phyloP scores from a whole-genome alignment of 257 asterid species.

The Thymus quinquecostatus region DNA sequence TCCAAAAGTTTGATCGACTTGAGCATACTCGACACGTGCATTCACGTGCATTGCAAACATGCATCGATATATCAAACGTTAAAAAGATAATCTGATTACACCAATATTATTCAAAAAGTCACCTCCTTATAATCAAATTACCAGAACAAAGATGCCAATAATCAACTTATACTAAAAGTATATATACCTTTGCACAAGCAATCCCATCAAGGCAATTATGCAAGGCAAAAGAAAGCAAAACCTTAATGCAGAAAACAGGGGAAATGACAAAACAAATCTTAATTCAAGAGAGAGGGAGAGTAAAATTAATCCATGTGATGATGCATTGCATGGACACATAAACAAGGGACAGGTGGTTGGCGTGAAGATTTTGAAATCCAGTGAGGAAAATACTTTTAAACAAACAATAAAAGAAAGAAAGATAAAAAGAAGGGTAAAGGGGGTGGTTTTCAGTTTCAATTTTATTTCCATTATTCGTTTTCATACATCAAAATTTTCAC shows the following conservation, averaged over 20 bases:
- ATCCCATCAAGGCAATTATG: conserved; percentile 7
- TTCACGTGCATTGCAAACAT: no score
- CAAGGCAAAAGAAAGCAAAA: conserved; percentile 14
- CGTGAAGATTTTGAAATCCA: conserved; percentile 52
- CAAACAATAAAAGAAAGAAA: neutral
- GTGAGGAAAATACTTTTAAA: conserved; percentile 7
- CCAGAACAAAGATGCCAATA: no score
- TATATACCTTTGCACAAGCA: neutral
- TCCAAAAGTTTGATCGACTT: no score
- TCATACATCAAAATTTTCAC: neutral
- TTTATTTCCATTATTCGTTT: conserved; percentile 3
- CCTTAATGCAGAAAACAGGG: neutral
- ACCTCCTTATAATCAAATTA: no score
- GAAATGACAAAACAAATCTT: no score
- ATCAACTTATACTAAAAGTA: neutral
- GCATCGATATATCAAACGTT: no score
- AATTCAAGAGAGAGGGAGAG: neutral
- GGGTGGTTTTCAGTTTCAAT: neutral
- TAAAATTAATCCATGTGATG: conserved; percentile 13
- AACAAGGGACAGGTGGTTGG: conserved; percentile 65
- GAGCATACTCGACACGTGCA: no score
- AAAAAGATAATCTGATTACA: no score
- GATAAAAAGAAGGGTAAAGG: neutral
- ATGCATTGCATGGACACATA: conserved; percentile 28
- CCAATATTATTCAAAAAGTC: no score